A percentile compares a stretch with the other conserved stretches of the same genome.
These are phyloP conservation scores for Chloranthus sessilifolius DNA, from an alignment of 164 flowering plant genomes.

Conservation along the genomic window DNA sequence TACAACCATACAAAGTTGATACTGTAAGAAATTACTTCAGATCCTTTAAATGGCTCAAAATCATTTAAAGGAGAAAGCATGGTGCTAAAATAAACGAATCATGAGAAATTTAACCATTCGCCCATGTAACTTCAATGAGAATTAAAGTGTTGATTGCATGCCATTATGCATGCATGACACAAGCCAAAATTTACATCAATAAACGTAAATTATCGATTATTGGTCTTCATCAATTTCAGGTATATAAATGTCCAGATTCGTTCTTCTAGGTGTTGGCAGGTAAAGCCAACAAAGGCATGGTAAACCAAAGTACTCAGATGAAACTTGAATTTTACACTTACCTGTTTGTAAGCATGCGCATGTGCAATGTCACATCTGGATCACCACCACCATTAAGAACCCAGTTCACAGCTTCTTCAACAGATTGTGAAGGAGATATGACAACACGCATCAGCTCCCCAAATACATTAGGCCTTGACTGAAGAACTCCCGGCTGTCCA, in stretches of 20 bases:
- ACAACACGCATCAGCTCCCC: constrained; percentile 88
- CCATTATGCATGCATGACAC: no score
- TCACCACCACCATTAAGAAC: constrained; percentile 53
- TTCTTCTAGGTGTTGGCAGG: no score
- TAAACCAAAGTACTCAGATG: not conserved
- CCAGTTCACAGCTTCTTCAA: constrained; percentile 77
- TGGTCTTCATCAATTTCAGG: no score
- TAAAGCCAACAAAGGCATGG: no score
- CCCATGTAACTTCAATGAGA: no score
- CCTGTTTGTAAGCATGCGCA: constrained; percentile 96
- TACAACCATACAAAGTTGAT: not conserved
- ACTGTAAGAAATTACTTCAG: not conserved
- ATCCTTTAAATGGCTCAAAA: not conserved
- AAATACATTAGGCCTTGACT: constrained; percentile 65
- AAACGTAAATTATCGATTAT: no score
- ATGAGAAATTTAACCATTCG: no score
- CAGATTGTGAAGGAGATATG: constrained; percentile 69
- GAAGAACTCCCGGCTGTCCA: constrained; percentile 50
- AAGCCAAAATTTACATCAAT: no score
- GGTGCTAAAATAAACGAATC: no score
- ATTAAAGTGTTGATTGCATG: no score
- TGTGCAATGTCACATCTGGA: constrained; percentile 82
- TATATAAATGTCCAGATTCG: no score
- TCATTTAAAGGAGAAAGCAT: no score
- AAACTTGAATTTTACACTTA: constrained; percentile 23